Evolutionary conservation across 305 asterid species (phyloP).

Genomic region (Vinca major): DNA sequence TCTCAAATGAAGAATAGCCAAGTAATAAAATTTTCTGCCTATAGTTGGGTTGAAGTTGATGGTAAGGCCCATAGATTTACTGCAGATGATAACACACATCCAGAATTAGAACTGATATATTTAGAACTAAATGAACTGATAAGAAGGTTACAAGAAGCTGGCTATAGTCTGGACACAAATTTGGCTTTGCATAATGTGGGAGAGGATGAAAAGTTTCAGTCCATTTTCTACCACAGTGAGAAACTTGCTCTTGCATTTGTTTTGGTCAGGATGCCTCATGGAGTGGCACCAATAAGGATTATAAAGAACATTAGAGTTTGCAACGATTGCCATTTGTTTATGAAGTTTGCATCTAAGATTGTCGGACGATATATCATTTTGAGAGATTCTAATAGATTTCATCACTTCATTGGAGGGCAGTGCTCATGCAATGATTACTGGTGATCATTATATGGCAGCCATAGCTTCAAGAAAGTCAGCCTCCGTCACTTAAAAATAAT

Average conservation of each 20-base stretch:
- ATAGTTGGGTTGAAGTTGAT: conserved; percentile 15
- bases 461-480: conserved; percentile 4
- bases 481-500: neutral
- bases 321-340: conserved; percentile 18
- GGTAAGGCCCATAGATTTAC: conserved; percentile 14
- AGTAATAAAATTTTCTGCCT: conserved; percentile 15
- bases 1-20: conserved; percentile 14
- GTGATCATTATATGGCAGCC: neutral
- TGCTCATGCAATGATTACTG: conserved; percentile 14
- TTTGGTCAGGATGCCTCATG: conserved; percentile 12
- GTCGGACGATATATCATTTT: conserved; percentile 10
- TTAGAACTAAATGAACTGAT: conserved; percentile 8
- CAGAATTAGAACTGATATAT: conserved; percentile 14
- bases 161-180: conserved; percentile 7
- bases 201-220: conserved; percentile 14
- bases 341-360: conserved; percentile 17
- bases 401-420: conserved; percentile 16
- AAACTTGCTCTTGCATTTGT: conserved; percentile 24
- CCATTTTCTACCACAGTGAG: conserved; percentile 18
- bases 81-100: conserved; percentile 14
- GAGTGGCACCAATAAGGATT: conserved; percentile 15
- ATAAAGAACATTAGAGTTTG: conserved; percentile 17
- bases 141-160: conserved; percentile 11
- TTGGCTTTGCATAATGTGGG: conserved; percentile 14
- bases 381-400: conserved; percentile 19